These are phyloP conservation scores for Cyclotella distinguenda DNA, from an alignment of 108 stramenopile species.

Conservation along the genomic window DNA sequence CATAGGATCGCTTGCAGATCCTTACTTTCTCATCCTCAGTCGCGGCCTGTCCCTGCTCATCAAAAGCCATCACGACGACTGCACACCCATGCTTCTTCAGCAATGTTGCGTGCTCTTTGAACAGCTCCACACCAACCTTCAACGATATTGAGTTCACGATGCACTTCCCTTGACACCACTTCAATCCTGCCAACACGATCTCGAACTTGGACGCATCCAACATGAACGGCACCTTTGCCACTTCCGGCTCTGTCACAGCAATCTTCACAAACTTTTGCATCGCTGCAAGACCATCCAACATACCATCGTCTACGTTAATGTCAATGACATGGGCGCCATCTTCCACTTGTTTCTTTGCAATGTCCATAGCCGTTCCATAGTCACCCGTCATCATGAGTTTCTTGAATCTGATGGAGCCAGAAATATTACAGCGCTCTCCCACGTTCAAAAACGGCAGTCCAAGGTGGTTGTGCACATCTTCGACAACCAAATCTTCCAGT, in stretches of 20 bases:
- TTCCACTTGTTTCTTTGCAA: slow-evolving; percentile 97
- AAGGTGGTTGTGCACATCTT: slow-evolving; percentile 85
- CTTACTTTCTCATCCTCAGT: slow-evolving; percentile 95
- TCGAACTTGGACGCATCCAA: slow-evolving; percentile 98
- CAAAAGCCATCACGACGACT: slow-evolving; percentile 99
- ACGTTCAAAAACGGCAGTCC: slow-evolving; percentile 95
- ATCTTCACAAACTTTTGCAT: slow-evolving; percentile 99
- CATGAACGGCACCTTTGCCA: slow-evolving; percentile 97
- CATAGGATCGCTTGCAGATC: slow-evolving; percentile 99
- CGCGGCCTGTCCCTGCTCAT: slow-evolving; percentile 98
- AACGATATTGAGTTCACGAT: slow-evolving; percentile 98
- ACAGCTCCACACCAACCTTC: slow-evolving; percentile 98
- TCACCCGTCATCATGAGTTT: slow-evolving; percentile 96
- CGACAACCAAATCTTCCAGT: slow-evolving; percentile 91
- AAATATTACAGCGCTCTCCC: slow-evolving; percentile 94
- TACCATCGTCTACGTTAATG: slow-evolving; percentile 99
- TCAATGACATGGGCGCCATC: slow-evolving; percentile 98
- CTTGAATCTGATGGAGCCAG: slow-evolving; percentile 94
- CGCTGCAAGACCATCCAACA: slow-evolving; percentile 95
- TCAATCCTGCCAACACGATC: slow-evolving; percentile 92
- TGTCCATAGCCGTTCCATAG: slow-evolving; percentile 95
- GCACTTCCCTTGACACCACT: slow-evolving; percentile 97
- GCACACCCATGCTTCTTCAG: slow-evolving; percentile 97
- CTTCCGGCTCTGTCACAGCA: slow-evolving; percentile 96
- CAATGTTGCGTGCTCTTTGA: slow-evolving; percentile 94